These are phyloP conservation scores for Exophiala oligosperma DNA, from an alignment of 2,329 filamentous ascomycete species.

Conservation along the genomic window DNA sequence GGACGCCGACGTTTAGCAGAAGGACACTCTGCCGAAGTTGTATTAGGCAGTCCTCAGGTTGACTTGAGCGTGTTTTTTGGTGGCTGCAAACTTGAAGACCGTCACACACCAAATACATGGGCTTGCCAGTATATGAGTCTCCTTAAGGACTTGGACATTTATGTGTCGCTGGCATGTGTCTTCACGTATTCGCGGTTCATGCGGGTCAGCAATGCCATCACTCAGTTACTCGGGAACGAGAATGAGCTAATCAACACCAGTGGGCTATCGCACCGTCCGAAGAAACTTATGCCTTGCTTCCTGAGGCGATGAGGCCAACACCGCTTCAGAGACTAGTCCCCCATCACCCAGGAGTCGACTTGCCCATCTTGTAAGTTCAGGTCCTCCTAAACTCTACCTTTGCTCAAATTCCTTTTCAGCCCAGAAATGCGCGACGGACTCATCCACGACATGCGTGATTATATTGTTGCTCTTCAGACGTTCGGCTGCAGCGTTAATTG, in stretches of 20 bases:
- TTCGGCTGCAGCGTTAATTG: conserved; percentile 14
- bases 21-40: conserved; percentile 1
- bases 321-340: conserved; percentile 11
- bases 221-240: neutral
- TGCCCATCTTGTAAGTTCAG: conserved; percentile 11
- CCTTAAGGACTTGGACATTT: conserved; percentile 9
- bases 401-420: neutral
- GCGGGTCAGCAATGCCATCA: conserved; percentile 7
- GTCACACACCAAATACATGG: conserved; percentile 13
- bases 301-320: conserved; percentile 14
- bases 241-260: neutral
- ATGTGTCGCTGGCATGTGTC: conserved; percentile 5
- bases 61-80: conserved; percentile 8
- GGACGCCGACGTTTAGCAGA: conserved; percentile 12
- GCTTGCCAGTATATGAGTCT: conserved; percentile 17
- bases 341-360: conserved; percentile 13
- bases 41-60: conserved; percentile 5
- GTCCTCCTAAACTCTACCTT: neutral
- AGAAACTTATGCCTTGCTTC: conserved; percentile 12
- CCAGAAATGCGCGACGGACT: conserved; percentile 16
- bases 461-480: conserved; percentile 11
- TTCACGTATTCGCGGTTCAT: conserved; percentile 14
- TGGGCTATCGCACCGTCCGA: conserved; percentile 13
- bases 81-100: conserved; percentile 3
- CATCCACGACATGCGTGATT: conserved; percentile 15